These are phyloP conservation scores for Heritiera littoralis DNA, from an alignment of 345 rosid genomes.

Conservation along the genomic window DNA sequence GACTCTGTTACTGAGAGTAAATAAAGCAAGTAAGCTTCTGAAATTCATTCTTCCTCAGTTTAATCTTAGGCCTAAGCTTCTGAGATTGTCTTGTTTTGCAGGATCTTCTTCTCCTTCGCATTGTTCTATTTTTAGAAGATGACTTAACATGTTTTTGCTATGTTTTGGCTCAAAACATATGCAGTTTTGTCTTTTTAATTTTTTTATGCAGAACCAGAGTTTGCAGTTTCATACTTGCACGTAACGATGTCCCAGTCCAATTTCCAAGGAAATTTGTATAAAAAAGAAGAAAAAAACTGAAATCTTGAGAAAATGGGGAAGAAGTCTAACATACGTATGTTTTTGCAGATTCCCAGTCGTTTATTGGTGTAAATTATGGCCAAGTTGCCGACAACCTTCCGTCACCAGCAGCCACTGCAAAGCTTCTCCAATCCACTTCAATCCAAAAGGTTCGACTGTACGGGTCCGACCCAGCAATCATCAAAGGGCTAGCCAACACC, in stretches of 20 bases:
- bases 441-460: constrained; percentile 74
- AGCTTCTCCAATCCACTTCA: constrained; percentile 74
- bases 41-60: not conserved
- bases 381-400: constrained; percentile 84
- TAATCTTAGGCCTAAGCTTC: not conserved
- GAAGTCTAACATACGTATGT: not conserved
- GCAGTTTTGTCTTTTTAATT: not conserved
- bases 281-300: not conserved
- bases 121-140: not conserved
- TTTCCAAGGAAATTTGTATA: not conserved
- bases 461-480: constrained; percentile 70
- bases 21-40: constrained; percentile 51
- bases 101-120: not conserved
- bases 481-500: constrained; percentile 74
- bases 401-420: constrained; percentile 62
- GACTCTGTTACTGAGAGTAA: constrained; percentile 25
- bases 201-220: not conserved
- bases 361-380: constrained; percentile 87
- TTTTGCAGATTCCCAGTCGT: constrained; percentile 62
- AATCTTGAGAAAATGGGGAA: not conserved
- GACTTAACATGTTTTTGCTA: not conserved
- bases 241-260: not conserved
- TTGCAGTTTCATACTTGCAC: not conserved
- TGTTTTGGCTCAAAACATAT: not conserved
- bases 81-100: not conserved